Conservation (phyloP, 441 rosid genomes). For the Dalechampia spathulata region DNA sequence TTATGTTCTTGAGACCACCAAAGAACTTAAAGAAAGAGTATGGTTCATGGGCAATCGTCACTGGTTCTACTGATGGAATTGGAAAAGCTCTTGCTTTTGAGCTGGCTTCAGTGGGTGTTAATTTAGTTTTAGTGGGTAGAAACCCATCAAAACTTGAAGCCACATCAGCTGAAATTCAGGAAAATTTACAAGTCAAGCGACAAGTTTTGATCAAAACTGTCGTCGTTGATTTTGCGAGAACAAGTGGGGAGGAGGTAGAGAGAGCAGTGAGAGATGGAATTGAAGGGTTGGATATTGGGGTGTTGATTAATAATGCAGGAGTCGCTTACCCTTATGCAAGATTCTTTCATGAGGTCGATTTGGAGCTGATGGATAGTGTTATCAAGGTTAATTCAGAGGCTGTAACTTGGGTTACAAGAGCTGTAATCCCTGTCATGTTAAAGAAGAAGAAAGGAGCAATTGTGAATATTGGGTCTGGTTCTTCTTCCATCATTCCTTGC, state of each 20-base stretch:
- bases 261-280: conserved; percentile 31
- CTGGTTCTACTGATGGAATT: conserved; percentile 73
- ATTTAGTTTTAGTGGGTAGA: conserved; percentile 56
- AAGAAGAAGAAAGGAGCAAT: conserved; percentile 61
- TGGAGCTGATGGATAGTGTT: conserved; percentile 40
- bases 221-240: conserved; percentile 40
- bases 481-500: conserved; percentile 59
- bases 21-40: conserved; percentile 36
- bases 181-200: conserved; percentile 12
- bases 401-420: conserved; percentile 48
- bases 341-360: conserved; percentile 66
- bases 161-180: conserved; percentile 29
- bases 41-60: conserved; percentile 76
- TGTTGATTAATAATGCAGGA: conserved; percentile 72
- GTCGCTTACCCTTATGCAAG: conserved; percentile 49
- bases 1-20: conserved; percentile 37
- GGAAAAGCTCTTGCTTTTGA: conserved; percentile 57
- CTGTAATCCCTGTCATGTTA: conserved; percentile 51
- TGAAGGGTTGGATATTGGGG: conserved; percentile 52
- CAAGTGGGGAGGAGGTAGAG: conserved; percentile 18
- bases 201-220: conserved; percentile 26
- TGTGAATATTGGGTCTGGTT: conserved; percentile 74
- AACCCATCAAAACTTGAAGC: conserved; percentile 38
- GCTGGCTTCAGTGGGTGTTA: conserved; percentile 53
- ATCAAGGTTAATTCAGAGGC: conserved; percentile 58